Conservation (phyloP, 164 flowering plant species). For the Cinnamomum micranthum region DNA sequence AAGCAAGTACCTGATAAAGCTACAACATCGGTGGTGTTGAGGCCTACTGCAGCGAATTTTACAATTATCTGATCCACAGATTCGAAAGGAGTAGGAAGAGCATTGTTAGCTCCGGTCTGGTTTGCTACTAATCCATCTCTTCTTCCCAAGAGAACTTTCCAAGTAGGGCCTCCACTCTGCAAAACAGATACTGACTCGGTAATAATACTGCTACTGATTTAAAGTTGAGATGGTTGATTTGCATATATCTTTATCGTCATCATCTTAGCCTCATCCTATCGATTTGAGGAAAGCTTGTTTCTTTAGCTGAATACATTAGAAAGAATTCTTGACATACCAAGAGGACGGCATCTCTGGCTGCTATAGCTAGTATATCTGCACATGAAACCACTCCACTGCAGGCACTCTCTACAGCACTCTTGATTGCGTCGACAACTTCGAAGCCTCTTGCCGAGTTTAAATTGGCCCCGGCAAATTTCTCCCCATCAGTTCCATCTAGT, state of each 20-base stretch:
- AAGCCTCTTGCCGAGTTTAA: constrained; percentile 63
- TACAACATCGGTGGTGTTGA: constrained; percentile 57
- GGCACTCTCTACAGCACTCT: constrained; percentile 55
- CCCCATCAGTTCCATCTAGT: constrained; percentile 58
- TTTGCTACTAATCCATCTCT: constrained; percentile 66
- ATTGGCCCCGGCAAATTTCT: constrained; percentile 58
- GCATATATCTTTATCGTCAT: too few relatives aligned
- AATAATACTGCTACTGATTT: too few relatives aligned
- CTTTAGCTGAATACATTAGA: too few relatives aligned
- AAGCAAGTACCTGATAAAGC: constrained; percentile 54
- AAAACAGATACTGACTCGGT: background rate
- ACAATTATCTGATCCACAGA: constrained; percentile 27
- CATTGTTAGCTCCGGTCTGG: constrained; percentile 40
- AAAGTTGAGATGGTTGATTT: too few relatives aligned
- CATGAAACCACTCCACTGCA: constrained; percentile 83
- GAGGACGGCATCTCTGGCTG: constrained; percentile 63
- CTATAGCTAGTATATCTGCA: constrained; percentile 77
- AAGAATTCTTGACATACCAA: constrained; percentile 28
- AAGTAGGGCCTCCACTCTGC: constrained; percentile 77
- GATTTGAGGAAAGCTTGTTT: too few relatives aligned
- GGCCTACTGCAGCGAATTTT: constrained; percentile 57
- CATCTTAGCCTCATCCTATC: too few relatives aligned
- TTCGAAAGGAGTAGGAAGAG: constrained; percentile 64
- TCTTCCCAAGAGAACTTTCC: constrained; percentile 69
- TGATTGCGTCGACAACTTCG: constrained; percentile 66